Base-by-base conservation (phyloP, 2,329 filamentous ascomycete species). In the Geosmithia flava region DNA sequence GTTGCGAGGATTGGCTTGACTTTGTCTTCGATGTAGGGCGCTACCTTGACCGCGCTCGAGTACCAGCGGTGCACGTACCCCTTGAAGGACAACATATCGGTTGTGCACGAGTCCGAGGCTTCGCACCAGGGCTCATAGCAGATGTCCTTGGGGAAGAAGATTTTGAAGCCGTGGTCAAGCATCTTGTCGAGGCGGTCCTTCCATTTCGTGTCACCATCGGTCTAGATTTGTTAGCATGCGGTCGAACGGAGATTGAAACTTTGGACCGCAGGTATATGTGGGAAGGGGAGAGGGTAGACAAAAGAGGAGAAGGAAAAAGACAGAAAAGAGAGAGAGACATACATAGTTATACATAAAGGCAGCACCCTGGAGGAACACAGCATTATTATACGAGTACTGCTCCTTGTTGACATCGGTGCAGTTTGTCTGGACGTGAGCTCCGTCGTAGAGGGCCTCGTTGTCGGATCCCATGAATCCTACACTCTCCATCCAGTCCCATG, bases 81-180 rank as follows among this genome's bases (percentile, higher is more conserved):
- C 63, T 87, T 87, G 74, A 84, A 89, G 2, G 78, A 78, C 51
- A 78, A 64, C 70, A 88, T 85, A 56, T 91, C 87, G 45, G 76
- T 71, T 50, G 81, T 81, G 68, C 87, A 91, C 19, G 67, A 74
- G 33, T 56, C 57, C 6, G 67, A 64, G 42, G 57, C 55, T 53
- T 84, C 80, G 62, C 83, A 87, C 6, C 78, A 70, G 17, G 72
- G 63, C 58, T 86, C 82, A 43, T 68, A 71, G 57, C 83, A 76
- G 53, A 82, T 69, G 46, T 71, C 70, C 30, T 72, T 63, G 39
- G 68, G 67, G 64, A 81, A 80, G 58, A 81, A 80, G 10, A 62
- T 61, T n/a, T 59, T 52, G 19, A 68, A 53, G 0, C 71, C 63
- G 43, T 59, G 54, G 13, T 65, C 55, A 27, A 67, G 52, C 7